Evolutionary conservation across 176 grass and related monocot species (phyloP), one percentile per base, ranked within the genome.

Genomic region (Carex parvula): DNA sequence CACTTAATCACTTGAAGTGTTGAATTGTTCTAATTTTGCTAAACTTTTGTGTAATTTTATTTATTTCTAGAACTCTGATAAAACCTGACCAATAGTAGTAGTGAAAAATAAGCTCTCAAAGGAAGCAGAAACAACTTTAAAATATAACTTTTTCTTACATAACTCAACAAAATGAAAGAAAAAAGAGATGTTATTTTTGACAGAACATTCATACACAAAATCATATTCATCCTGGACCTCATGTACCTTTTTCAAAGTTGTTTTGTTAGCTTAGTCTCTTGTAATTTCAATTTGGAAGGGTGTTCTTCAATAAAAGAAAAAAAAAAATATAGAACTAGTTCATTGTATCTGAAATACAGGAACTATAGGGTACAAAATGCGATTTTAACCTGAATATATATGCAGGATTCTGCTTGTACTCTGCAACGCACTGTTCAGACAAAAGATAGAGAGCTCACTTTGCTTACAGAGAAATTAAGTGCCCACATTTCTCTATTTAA

Each of bases 331-430:
- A 52, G 59, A 61, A 80, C 30, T n/a, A 20, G 11, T 71, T 37
- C 12, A 46, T 50, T 30, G 22, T 80, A 85, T 17, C 18, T 63
- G 79, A 84, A 70, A 92, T 71, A 86, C 82, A 57, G n/a, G 82
- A 80, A 42, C 3, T 69, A 86, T 71, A 69, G 60, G 37, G 60
- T 87, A 69, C 21, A 58, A 52, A 83, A 54, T 81, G 80, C 63
- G 11, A 71, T 71, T 71, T 71, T 21, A 46, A 44, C 35, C 46
- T 44, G 16, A 75, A 54, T 55, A 8, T 55, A 93, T 91, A 85
- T 83, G 76, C 92, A 97, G 94, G 88, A 91, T 83, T 97, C 94
- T 87, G 42, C 81, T 89, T 97, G 85, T 89, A 85, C 90, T 85
- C 56, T 97, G 85, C 88, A 94, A 82, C 89, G 85, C 83, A 88